Percentiles rank a stretch among this genome's conserved stretches.
Conservation (phyloP, 2,329 filamentous ascomycete genomes). For the Colletotrichum brevisporum region DNA sequence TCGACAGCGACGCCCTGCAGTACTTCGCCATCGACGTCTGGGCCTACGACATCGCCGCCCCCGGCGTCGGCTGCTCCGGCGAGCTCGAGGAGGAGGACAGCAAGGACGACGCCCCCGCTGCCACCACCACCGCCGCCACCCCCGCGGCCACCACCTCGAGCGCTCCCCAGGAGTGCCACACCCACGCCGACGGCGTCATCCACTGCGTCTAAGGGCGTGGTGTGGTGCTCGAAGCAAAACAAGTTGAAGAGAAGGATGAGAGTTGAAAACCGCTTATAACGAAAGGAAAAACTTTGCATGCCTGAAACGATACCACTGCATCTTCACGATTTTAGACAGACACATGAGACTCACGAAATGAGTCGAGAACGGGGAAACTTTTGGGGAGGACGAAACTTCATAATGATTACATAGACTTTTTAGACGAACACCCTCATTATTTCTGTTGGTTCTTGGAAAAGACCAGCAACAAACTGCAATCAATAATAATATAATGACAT, state of each 20-base stretch:
- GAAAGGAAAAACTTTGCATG: slow-evolving; percentile 10
- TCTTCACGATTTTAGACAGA: slow-evolving; percentile 13
- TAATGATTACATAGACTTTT: slow-evolving; percentile 33
- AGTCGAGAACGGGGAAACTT: slow-evolving; percentile 9
- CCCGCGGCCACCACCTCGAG: slow-evolving; percentile 70
- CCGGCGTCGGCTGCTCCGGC: slow-evolving; percentile 73
- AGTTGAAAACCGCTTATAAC: neutral
- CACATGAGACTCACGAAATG: neutral
- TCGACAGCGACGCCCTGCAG: slow-evolving; percentile 75
- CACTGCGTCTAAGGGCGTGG: slow-evolving; percentile 40
- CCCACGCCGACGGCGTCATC: slow-evolving; percentile 57
- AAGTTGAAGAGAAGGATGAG: slow-evolving; percentile 1
- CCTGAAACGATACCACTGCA: slow-evolving; percentile 35
- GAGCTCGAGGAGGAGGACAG: slow-evolving; percentile 43
- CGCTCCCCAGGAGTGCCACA: slow-evolving; percentile 64
- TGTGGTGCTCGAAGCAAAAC: neutral
- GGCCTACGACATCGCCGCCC: slow-evolving; percentile 74
- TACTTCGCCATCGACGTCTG: slow-evolving; percentile 79
- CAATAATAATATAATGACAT: slow-evolving; percentile 34
- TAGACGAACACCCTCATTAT: slow-evolving; percentile 36
- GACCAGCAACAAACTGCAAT: neutral
- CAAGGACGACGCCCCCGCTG: slow-evolving; percentile 8
- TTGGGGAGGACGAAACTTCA: slow-evolving; percentile 15
- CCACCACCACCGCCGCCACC: slow-evolving; percentile 50
- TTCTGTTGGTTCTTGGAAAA: neutral